Evolutionary conservation across 83 land plant genomes (phyloP).

Genomic region (Picea mariana): DNA sequence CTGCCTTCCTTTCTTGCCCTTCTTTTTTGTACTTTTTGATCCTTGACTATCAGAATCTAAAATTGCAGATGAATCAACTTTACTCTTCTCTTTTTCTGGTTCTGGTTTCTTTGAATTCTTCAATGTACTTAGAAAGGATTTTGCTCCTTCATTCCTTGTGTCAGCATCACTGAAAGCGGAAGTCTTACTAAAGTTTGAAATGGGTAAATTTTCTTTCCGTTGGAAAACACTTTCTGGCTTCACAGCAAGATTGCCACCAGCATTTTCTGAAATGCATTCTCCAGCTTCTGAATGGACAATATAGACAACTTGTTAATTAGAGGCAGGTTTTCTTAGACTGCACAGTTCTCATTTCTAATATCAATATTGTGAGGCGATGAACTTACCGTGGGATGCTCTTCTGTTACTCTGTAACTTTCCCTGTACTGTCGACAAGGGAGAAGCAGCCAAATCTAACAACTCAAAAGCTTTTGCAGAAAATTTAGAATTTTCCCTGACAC

Average conservation of each 20-base stretch:
- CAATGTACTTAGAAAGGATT: conserved; percentile 58
- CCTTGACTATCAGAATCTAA: conserved; percentile 32
- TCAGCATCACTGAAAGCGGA: conserved; percentile 46
- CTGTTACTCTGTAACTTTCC: background rate
- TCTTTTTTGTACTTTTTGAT: conserved; percentile 67
- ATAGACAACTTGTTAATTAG: background rate
- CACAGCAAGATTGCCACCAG: background rate
- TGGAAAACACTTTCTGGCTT: conserved; percentile 2
- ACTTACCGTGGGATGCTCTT: background rate
- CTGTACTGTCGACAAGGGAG: background rate
- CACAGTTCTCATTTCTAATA: background rate
- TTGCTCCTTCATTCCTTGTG: conserved; percentile 28
- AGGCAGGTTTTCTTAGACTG: background rate
- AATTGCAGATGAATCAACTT: background rate
- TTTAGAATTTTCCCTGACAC: conserved; percentile 8
- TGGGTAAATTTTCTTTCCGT: conserved; percentile 4
- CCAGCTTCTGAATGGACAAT: background rate
- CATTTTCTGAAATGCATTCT: conserved; percentile 1
- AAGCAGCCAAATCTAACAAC: background rate
- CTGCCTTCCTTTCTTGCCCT: conserved; percentile 92
- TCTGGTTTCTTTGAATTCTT: conserved; percentile 50
- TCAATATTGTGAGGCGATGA: background rate
- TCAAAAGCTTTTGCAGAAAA: conserved; percentile 5
- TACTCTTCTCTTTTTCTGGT: conserved; percentile 11
- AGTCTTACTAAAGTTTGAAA: conserved; percentile 23